Evolutionary conservation across 805 yeast genomes (phyloP).

Genomic region (Kodamaea hsintzibuensis): DNA sequence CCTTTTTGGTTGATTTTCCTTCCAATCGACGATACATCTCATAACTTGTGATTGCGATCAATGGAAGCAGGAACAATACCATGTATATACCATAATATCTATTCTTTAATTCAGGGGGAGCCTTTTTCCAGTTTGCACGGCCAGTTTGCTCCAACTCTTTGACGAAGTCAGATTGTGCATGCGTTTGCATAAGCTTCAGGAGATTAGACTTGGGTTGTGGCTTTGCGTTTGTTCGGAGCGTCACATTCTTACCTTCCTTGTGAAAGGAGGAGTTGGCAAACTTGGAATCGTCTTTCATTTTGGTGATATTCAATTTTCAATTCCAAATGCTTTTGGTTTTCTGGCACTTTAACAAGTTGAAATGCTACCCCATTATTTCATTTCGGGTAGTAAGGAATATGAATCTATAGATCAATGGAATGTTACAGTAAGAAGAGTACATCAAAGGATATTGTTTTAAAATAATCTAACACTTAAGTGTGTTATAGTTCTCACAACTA

Average conservation of each 20-base stretch:
- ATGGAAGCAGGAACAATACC: constrained; percentile 40
- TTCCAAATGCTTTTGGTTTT: background rate
- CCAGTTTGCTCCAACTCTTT: constrained; percentile 41
- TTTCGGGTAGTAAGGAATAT: background rate
- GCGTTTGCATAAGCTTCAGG: constrained; percentile 15
- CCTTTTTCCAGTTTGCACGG: constrained; percentile 44
- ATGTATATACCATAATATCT: constrained; percentile 40
- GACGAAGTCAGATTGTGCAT: constrained; percentile 33
- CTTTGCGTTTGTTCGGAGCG: constrained; percentile 11
- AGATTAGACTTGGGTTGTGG: constrained; percentile 13
- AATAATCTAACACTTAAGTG: background rate
- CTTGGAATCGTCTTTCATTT: constrained; percentile 12
- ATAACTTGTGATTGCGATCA: constrained; percentile 32
- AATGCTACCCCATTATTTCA: background rate
- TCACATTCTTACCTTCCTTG: constrained; percentile 21
- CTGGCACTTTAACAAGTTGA: background rate
- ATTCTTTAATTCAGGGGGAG: constrained; percentile 37
- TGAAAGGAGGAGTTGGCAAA: constrained; percentile 34
- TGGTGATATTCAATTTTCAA: background rate
- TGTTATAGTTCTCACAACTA: background rate
- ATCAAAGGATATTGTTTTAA: too few relatives aligned
- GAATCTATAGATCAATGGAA: too few relatives aligned
- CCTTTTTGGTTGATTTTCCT: constrained; percentile 41
- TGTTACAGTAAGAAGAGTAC: too few relatives aligned
- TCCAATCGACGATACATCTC: constrained; percentile 38